Conservation (phyloP, 345 rosid species). For the Dovyalis caffra region DNA sequence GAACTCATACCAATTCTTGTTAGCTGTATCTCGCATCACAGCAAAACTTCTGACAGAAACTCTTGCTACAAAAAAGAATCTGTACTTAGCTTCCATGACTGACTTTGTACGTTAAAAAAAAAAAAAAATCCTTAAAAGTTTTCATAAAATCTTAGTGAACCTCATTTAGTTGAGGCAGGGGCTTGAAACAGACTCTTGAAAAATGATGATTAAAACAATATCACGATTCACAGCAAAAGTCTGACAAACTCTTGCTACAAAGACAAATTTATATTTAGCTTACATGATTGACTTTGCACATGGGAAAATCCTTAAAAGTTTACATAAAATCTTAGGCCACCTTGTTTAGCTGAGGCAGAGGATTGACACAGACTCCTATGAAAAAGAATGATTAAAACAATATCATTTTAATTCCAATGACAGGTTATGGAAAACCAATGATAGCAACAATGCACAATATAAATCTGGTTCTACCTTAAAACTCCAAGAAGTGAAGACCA, state of each 20-base stretch:
- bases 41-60: not conserved
- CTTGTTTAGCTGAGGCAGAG: not conserved
- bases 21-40: not conserved
- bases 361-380: not conserved
- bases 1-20: not conserved
- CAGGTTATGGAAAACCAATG: not conserved
- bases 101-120: not conserved
- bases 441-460: not conserved
- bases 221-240: constrained; percentile 1
- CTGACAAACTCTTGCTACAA: not conserved
- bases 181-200: not conserved
- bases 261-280: not conserved
- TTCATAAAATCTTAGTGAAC: not conserved
- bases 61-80: not conserved
- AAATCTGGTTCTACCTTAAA: not conserved
- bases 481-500: too few species aligned
- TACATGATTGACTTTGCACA: not conserved
- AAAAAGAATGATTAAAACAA: not conserved
- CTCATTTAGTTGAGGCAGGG: not conserved
- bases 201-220: not conserved
- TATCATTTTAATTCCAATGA: not conserved
- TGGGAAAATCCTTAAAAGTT: not conserved
- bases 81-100: not conserved
- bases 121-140: not conserved
- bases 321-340: not conserved